These are phyloP conservation scores for Styphnolobium japonicum DNA, from an alignment of 306 rosid genomes.

Conservation along the genomic window DNA sequence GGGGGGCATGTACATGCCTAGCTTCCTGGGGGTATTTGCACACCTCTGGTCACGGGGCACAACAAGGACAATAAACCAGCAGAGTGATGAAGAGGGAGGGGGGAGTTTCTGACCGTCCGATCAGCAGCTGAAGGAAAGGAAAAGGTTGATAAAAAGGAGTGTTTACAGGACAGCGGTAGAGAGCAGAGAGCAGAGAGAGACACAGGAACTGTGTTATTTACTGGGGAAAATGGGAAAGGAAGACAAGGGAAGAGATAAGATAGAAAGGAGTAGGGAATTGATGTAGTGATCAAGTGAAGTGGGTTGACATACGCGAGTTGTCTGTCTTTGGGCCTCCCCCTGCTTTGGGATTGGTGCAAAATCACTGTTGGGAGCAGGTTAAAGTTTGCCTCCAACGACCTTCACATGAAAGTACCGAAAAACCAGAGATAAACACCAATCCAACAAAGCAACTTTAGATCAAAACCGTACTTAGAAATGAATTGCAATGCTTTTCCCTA, in stretches of 20 bases:
- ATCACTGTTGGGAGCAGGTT: conserved; percentile 24
- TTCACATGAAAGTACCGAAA: conserved; percentile 3
- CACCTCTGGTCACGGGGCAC: background rate
- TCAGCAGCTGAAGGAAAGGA: background rate
- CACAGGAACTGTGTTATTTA: background rate
- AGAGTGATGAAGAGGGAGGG: background rate
- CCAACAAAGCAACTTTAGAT: background rate
- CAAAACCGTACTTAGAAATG: too few species aligned
- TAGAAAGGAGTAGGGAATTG: background rate
- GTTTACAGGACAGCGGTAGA: background rate
- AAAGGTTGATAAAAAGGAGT: background rate
- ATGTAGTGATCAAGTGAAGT: background rate
- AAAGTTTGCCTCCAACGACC: background rate
- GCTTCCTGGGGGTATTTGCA: background rate
- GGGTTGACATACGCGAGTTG: conserved; percentile 10
- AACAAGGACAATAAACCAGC: background rate
- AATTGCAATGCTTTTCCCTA: too few species aligned
- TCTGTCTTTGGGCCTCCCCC: background rate
- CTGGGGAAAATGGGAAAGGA: background rate
- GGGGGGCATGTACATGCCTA: background rate
- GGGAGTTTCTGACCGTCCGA: background rate
- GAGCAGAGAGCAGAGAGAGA: too few species aligned
- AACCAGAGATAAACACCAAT: background rate
- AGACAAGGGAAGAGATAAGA: background rate
- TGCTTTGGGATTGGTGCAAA: conserved; percentile 31